These are phyloP conservation scores for Colletotrichum sp. DNA, from an alignment of 2,329 filamentous ascomycete species.

Conservation along the genomic window DNA sequence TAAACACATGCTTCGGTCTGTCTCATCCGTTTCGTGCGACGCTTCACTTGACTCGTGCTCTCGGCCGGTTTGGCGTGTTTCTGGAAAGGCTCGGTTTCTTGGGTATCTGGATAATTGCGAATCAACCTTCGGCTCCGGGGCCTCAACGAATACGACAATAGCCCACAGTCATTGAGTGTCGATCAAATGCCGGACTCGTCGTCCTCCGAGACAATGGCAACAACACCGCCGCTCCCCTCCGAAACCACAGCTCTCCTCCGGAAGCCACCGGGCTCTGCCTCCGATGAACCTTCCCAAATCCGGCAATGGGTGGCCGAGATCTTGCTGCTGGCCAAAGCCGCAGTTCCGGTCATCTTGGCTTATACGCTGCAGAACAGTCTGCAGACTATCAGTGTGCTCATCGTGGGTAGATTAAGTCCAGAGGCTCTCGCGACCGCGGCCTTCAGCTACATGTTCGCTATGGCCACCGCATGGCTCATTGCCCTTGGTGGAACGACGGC, in stretches of 20 bases:
- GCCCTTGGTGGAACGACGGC: constrained; percentile 86
- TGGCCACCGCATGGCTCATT: constrained; percentile 87
- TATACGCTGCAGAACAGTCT: constrained; percentile 87
- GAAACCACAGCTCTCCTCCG: constrained; percentile 22
- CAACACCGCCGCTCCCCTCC: not conserved
- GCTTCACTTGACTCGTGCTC: not conserved
- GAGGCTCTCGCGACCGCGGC: constrained; percentile 82
- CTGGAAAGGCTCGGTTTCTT: not conserved
- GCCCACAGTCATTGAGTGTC: not conserved
- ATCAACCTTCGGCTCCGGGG: not conserved
- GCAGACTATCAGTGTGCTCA: constrained; percentile 81
- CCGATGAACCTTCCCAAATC: not conserved
- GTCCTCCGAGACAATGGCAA: not conserved
- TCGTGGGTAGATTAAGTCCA: constrained; percentile 80
- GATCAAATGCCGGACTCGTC: constrained; percentile 4
- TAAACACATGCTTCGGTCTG: not conserved
- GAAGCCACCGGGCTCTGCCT: constrained; percentile 7
- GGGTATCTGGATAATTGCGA: not conserved
- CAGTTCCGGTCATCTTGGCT: constrained; percentile 80
- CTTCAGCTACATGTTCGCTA: constrained; percentile 93
- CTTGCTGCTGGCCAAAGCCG: constrained; percentile 70
- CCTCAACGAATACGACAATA: not conserved
- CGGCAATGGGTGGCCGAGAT: constrained; percentile 55
- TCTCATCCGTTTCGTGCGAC: constrained; percentile 9
- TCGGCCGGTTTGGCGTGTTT: not conserved